Base-by-base conservation (phyloP, 805 yeast species). In the Spathaspora gorwiae region DNA sequence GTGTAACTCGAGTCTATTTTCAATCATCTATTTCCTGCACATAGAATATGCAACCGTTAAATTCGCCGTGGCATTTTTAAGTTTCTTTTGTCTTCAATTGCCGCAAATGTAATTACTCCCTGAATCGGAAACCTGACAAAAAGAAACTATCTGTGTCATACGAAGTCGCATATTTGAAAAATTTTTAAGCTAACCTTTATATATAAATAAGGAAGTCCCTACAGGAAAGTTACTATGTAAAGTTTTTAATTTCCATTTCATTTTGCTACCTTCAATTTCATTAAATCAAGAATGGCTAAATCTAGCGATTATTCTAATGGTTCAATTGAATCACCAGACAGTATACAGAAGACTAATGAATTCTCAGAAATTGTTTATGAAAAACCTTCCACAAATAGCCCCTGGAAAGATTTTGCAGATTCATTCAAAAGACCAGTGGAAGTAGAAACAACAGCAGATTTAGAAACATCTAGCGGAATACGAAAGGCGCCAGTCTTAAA, bases 391-490 rank as follows among this genome's bases (percentile, higher is more conserved):
- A 27, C 34, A 35, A 14, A n/a, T n/a, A n/a, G 43, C n/a, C 14
- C 15, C 9, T 64, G 68, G 68, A 53, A 52, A 36, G 37, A 47
- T 2, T 64, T 64, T 44, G 53, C 50, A 40, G 59, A 60, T 35
- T 61, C 70, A 1, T 66, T 66, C 49, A 57, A 57, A 41, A 53
- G 60, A 47, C 59, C 63, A n/a, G 62, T 55, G 11, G 50, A 45
- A 2, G 39, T 41, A 30, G 47, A 47, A 10, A 39, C 47, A 11
- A 48, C 54, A 7, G 46, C 53, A 11, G 46, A 37, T 26, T 41
- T 38, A 27, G 44, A 43, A 29, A 9, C 12, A 29, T 29, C 32
- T 29, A 29, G 32, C 12, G 35, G 19, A 2, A 43, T 38, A 37
- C 46, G 44, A 46, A 39, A 39, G 11, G 49, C 30, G 14, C 45